Evolutionary conservation across 2,329 filamentous ascomycete species (phyloP).

Genomic region (Aspergillus quadrilineatus): DNA sequence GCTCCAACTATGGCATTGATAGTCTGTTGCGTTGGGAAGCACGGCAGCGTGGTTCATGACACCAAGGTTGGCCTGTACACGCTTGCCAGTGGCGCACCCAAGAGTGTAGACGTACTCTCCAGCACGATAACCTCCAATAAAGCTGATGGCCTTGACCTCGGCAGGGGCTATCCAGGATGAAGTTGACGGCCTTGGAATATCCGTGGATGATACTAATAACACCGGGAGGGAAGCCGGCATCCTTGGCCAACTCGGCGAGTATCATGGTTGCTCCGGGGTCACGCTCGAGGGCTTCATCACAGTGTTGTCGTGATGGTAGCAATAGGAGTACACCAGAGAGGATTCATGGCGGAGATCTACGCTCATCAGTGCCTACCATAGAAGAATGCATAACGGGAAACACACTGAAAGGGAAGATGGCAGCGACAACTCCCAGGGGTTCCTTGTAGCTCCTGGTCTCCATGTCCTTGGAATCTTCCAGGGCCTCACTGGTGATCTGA

Average conservation of each 20-base stretch:
- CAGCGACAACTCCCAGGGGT: slow-evolving; percentile 63
- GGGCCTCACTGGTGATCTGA: slow-evolving; percentile 65
- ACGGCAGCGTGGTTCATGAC: slow-evolving; percentile 70
- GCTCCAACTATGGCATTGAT: slow-evolving; percentile 66
- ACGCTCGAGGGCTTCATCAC: slow-evolving; percentile 67
- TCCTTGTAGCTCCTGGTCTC: slow-evolving; percentile 66
- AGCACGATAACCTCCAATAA: slow-evolving; percentile 67
- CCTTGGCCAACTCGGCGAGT: slow-evolving; percentile 61
- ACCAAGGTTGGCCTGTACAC: slow-evolving; percentile 68
- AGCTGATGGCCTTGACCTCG: slow-evolving; percentile 67
- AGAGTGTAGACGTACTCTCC: slow-evolving; percentile 68
- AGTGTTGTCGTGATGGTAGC: slow-evolving; percentile 66
- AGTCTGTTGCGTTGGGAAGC: slow-evolving; percentile 64
- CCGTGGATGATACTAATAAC: slow-evolving; percentile 69
- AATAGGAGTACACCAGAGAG: slow-evolving; percentile 65
- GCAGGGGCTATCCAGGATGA: slow-evolving; percentile 69
- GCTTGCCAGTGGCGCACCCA: slow-evolving; percentile 67
- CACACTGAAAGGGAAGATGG: slow-evolving; percentile 66
- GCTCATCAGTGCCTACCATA: slow-evolving; percentile 21
- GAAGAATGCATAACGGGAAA: slow-evolving; percentile 13
- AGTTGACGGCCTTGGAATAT: slow-evolving; percentile 64
- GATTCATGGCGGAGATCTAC: slow-evolving; percentile 69
- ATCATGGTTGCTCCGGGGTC: slow-evolving; percentile 67
- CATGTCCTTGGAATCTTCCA: slow-evolving; percentile 70
- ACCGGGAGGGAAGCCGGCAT: slow-evolving; percentile 64